A percentile compares a stretch with the other conserved stretches of the same genome.
phyloP scores from a whole-genome alignment of 1,284 basidiomycete genomes.

The Ceratobasidium sp. region DNA sequence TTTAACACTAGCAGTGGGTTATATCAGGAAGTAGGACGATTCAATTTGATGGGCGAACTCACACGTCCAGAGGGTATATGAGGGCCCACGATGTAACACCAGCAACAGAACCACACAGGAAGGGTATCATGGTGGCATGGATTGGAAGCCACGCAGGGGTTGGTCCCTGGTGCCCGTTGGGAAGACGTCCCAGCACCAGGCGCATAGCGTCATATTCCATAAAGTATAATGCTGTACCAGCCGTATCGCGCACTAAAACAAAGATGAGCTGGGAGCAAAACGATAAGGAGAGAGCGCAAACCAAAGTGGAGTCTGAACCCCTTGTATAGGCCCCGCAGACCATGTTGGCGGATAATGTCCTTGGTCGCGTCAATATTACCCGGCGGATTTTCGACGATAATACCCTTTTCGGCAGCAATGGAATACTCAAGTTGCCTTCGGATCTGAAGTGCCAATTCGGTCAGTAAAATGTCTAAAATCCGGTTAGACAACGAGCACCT shows the following conservation, averaged over 20 bases:
- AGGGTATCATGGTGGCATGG: constrained; percentile 79
- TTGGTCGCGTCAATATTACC: constrained; percentile 72
- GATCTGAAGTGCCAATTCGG: constrained; percentile 62
- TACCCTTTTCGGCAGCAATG: constrained; percentile 83
- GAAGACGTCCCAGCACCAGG: constrained; percentile 74
- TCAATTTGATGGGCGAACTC: constrained; percentile 52
- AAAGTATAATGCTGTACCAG: constrained; percentile 87
- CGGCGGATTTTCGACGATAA: constrained; percentile 73
- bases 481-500: constrained; percentile 63
- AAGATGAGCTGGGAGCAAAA: background rate
- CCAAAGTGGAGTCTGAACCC: constrained; percentile 84
- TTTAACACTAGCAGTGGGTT: constrained; percentile 72
- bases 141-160: constrained; percentile 83
- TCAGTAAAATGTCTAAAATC: background rate
- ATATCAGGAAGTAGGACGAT: constrained; percentile 10
- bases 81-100: constrained; percentile 86
- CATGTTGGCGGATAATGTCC: constrained; percentile 64
- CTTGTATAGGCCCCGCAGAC: constrained; percentile 80
- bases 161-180: constrained; percentile 77
- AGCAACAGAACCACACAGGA: constrained; percentile 83
- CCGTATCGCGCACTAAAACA: constrained; percentile 77
- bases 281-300: constrained; percentile 55
- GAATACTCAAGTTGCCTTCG: constrained; percentile 93
- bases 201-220: constrained; percentile 88
- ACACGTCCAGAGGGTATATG: constrained; percentile 88